Base-by-base conservation (phyloP, 2,329 filamentous ascomycete genomes). In the Lasiodiplodia gonubiensis region DNA sequence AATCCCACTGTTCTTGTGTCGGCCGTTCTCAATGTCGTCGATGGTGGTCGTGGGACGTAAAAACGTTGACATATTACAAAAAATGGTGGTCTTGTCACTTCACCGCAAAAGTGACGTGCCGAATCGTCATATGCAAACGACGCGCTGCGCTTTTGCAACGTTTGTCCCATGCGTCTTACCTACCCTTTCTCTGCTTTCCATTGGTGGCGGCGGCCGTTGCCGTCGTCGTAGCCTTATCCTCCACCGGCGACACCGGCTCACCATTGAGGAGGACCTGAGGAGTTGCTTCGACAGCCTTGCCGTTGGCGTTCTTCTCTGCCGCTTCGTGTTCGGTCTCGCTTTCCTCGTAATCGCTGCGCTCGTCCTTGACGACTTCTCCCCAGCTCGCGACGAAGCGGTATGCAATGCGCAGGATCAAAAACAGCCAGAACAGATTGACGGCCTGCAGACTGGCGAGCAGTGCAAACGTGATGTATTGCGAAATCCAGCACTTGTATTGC, bases 361-460 rank as follows among this genome's bases (percentile, higher is more conserved):
- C 91, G 74, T 94, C 92, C 61, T 89, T 86, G 39, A 85, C 85
- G 23, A 84, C 83, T 64, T 86, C 85, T 72, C 68, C 69, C 68
- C 66, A 69, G 35, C 85, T 86, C 51, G 86, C 83, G 21, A 91
- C 81, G 71, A 92, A 91, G 68, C 91, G 85, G 73, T 89, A 92
- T 55, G 90, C 89, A 70, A 94, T 92, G 70, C 91, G 85, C 68
- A 91, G 76, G 73, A 94, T 93, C 78, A 90, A 88, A 79, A 89
- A 92, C 68, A 93, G 86, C 92, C 92, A 94, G 80, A 94, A 93
- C 11, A 94, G 78, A 77, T 94, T 94, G 64, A 94, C 84, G 1
- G 88, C 86, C 79, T 94, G 92, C 39, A 94, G 83, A 3, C 84
- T 82, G 3, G 87, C 83, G 7, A 94, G 85, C 30, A 94, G 84